Evolutionary conservation across 2,329 filamentous ascomycete species (phyloP).

Genomic region (Thielaviopsis populi): DNA sequence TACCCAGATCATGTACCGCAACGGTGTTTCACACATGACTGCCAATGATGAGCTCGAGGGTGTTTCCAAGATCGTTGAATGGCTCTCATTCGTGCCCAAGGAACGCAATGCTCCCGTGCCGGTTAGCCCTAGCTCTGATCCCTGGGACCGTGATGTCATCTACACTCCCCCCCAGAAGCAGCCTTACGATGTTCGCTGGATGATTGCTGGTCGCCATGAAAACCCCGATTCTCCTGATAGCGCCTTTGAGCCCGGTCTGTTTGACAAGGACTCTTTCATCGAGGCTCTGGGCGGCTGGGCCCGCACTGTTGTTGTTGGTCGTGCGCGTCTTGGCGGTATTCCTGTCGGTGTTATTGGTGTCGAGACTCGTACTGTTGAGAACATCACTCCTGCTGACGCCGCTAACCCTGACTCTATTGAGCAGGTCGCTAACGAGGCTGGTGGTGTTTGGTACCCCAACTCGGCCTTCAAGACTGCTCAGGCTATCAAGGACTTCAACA

Average conservation of each 20-base stretch:
- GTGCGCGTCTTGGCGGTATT: conserved; percentile 90
- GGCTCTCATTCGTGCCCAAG: conserved; percentile 94
- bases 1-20: conserved; percentile 99
- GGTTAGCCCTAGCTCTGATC: conserved; percentile 71
- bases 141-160: conserved; percentile 82
- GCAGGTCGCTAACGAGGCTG: conserved; percentile 84
- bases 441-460: conserved; percentile 99
- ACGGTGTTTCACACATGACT: conserved; percentile 98
- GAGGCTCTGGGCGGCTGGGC: conserved; percentile 96
- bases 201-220: conserved; percentile 61
- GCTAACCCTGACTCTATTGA: conserved; percentile 98
- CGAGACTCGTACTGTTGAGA: conserved; percentile 91
- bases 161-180: conserved; percentile 74
- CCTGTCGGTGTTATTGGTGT: conserved; percentile 97
- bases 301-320: conserved; percentile 87
- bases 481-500: conserved; percentile 97
- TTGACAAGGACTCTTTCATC: conserved; percentile 92
- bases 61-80: conserved; percentile 94
- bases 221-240: conserved; percentile 48
- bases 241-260: conserved; percentile 70
- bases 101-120: conserved; percentile 86
- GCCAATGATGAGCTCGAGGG: conserved; percentile 95
- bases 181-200: conserved; percentile 81
- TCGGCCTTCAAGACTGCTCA: conserved; percentile 99
- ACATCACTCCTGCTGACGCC: conserved; percentile 88